Evolutionary conservation across 2,329 filamentous ascomycete genomes (phyloP).

Genomic region (Neonectria hederae): DNA sequence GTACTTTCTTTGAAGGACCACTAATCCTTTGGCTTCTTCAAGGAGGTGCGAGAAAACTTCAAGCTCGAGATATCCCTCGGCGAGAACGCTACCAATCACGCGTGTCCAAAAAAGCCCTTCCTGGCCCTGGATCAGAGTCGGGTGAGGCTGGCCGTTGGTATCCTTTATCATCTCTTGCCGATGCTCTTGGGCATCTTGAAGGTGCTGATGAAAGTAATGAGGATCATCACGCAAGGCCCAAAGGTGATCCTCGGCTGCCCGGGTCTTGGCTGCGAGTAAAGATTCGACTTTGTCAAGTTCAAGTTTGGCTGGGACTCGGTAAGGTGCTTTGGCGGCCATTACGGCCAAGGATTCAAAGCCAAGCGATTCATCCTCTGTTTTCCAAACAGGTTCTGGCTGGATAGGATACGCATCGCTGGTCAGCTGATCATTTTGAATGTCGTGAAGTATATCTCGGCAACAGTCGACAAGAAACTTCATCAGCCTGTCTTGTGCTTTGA

Average conservation of each 20-base stretch:
- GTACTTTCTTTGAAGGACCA: slow-evolving; percentile 47
- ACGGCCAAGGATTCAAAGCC: slow-evolving; percentile 53
- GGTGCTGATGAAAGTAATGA: slow-evolving; percentile 59
- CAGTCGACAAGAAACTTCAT: slow-evolving; percentile 60
- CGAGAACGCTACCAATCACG: slow-evolving; percentile 48
- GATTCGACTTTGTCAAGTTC: slow-evolving; percentile 56
- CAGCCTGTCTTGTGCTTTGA: slow-evolving; percentile 61
- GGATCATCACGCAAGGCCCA: slow-evolving; percentile 68
- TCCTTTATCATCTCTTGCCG: slow-evolving; percentile 55
- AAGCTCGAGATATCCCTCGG: slow-evolving; percentile 47
- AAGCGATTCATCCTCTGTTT: slow-evolving; percentile 39
- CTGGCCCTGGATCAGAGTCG: slow-evolving; percentile 14
- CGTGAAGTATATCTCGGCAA: slow-evolving; percentile 59
- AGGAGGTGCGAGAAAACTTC: slow-evolving; percentile 52
- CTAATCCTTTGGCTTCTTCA: slow-evolving; percentile 41
- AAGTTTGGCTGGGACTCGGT: slow-evolving; percentile 57
- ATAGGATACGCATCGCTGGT: slow-evolving; percentile 42
- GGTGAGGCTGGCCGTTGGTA: slow-evolving; percentile 43
- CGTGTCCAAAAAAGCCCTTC: slow-evolving; percentile 50
- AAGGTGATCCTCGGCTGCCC: slow-evolving; percentile 62
- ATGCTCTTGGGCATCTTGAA: slow-evolving; percentile 58
- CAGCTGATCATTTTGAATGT: slow-evolving; percentile 50
- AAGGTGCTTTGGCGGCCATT: slow-evolving; percentile 62
- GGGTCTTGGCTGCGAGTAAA: slow-evolving; percentile 53
- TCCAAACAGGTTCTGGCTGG: slow-evolving; percentile 50